Base-by-base conservation (phyloP, 441 rosid genomes). In the Erodium trifolium region DNA sequence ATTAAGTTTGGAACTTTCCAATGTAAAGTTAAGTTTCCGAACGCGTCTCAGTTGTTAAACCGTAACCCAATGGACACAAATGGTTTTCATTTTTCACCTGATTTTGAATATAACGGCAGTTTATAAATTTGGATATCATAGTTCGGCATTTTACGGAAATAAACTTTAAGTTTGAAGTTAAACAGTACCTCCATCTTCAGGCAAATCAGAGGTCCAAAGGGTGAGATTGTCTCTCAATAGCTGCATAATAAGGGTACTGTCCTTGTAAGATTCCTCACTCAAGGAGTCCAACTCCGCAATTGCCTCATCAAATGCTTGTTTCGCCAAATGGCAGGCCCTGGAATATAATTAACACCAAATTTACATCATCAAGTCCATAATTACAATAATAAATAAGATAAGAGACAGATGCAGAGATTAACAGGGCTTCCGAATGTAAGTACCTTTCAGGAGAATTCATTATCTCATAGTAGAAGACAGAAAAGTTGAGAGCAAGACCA, bases 191-290 rank as follows among this genome's bases (percentile, higher is more conserved):
- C 97, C 97, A 75, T 94, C 98, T 83, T 92, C 98, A 69, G 99
- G 99, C 83, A 94, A 87, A 82, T 94, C 99, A 73, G 97, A 90
- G 72, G 99, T 94, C 99, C 98, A 94, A 59, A 94, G 93, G 34
- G 99, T 94, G 82, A 94, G 99, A 76, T 94, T 92, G 72, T 94
- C 99, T 87, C 98, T 90, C 65, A 94, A 82, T 66, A 94, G 90
- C 84, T 92, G 99, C 97, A 92, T 94, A 59, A 94, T 94, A 75
- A 94, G 82, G 66, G 99, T 92, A 82, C 98, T 92, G 74, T 94
- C 99, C 78, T 94, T 94, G 88, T 94, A 94, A 0, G 99, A 94
- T 75, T 94, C 98, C 85, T 92, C 98, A 47, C 96, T 94, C 72
- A 94, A 78, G 59, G 96, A 92, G 84, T 94, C 99, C 78, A 94